Base-by-base conservation (phyloP, 306 rosid genomes). In the Lathyrus tuberosus region DNA sequence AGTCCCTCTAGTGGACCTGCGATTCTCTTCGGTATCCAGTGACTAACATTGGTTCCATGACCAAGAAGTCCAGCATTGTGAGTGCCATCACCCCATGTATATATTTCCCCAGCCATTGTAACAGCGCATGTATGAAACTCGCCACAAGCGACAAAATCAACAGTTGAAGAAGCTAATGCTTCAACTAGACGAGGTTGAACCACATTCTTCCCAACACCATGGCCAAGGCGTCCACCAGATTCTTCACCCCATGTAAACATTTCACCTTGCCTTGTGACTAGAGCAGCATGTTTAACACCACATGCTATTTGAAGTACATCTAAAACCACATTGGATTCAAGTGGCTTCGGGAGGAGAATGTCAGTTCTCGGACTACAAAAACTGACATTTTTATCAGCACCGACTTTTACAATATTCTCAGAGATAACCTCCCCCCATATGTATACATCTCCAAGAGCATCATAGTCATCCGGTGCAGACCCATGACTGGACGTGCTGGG, bases 401-500 rank as follows among this genome's bases (percentile, higher is more conserved):
- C 96, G 51, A 90, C 80, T 84, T 87, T 90, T 60, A 88, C 86
- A 75, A 83, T 75, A 75, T 78, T 88, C 80, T 94, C 97, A 65
- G 96, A 83, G 62, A 90, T 85, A 67, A 84, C 86, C 79, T 94
- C 98, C 40, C 98, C 98, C 98, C 98, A 94, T 73, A 94, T 83
- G 75, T 94, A 94, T 33, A 94, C 96, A 84, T 94, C 98, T 38
- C 98, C 97, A 60, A 94, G 87, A 71, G 96, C 96, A 76, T 94
- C 98, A 78, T 88, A 90, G 59, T 94, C 98, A 79, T 94, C 98
- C 0, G 96, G 97, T 48, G 92, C 92, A 66, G 98, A 94, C 49
- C 98, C 97, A 80, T 94, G 98, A 74, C 98, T 90, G 67, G 98
- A 94, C 35, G 98, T 88, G 79, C 98, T 94, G 70, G 98, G 98